phyloP scores from a whole-genome alignment of 345 rosid species.

The Aquilaria malaccensis region DNA sequence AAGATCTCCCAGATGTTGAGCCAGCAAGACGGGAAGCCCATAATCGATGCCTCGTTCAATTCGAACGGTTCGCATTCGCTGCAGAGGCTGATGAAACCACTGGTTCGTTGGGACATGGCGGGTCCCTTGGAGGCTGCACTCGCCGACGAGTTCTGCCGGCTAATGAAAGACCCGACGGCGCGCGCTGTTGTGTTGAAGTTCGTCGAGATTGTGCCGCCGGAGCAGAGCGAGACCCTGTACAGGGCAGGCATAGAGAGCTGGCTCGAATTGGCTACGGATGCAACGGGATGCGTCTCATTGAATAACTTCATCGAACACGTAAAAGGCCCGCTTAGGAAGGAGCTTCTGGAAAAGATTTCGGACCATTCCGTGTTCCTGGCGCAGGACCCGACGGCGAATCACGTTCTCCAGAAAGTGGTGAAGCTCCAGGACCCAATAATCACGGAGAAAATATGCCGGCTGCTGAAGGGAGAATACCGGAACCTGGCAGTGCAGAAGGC shows the following conservation, averaged over 20 bases:
- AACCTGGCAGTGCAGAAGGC: neutral
- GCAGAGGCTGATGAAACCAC: constrained; percentile 1
- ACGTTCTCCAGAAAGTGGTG: neutral
- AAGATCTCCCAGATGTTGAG: neutral
- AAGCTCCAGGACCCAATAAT: neutral
- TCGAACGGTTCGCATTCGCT: neutral
- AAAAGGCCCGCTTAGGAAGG: constrained; percentile 3
- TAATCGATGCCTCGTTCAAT: neutral
- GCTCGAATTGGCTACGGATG: neutral
- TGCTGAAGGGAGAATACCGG: neutral
- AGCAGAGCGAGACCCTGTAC: neutral
- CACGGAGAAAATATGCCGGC: neutral
- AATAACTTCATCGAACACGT: neutral
- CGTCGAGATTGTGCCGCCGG: neutral
- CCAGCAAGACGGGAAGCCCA: neutral
- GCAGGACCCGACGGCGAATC: constrained; percentile 1
- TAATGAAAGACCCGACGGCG: constrained; percentile 1
- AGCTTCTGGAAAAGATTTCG: neutral
- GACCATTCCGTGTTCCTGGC: neutral
- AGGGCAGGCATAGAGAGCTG: neutral
- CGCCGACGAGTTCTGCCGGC: neutral
- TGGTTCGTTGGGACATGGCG: neutral
- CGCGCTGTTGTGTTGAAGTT: neutral
- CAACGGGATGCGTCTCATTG: neutral
- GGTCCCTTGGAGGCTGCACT: neutral